These are phyloP conservation scores for Chlamydomonas sphaeroides DNA, from an alignment of 139 green algal genomes.

Conservation along the genomic window DNA sequence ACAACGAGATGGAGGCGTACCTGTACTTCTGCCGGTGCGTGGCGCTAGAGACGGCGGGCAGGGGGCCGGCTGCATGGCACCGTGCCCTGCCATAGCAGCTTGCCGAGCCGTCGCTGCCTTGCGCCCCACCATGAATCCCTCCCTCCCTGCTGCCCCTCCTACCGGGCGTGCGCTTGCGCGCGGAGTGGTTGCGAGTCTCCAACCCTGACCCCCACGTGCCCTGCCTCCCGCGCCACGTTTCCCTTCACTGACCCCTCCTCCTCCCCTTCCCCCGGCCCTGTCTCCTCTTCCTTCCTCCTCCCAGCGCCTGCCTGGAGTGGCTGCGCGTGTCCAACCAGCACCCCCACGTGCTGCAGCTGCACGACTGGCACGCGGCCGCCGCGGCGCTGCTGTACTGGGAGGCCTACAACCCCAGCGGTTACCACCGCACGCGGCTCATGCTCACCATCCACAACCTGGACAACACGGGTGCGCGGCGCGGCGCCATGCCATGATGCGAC, in stretches of 20 bases:
- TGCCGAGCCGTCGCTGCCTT: too few relatives aligned
- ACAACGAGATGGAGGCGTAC: conserved; percentile 97
- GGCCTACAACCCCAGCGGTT: not conserved
- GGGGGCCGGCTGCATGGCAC: too few relatives aligned
- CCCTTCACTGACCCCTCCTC: too few relatives aligned
- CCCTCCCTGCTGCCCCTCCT: too few relatives aligned
- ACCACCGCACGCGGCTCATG: conserved; percentile 63
- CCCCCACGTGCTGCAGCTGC: conserved; percentile 77
- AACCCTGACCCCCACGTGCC: too few relatives aligned
- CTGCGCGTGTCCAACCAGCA: conserved; percentile 58
- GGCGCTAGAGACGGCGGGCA: too few relatives aligned
- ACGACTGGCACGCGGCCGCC: conserved; percentile 93
- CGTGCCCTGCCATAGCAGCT: too few relatives aligned
- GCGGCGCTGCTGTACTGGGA: conserved; percentile 31
- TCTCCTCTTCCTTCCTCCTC: not conserved
- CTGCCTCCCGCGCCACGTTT: too few relatives aligned
- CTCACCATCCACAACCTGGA: conserved; percentile 98
- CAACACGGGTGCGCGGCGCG: conserved; percentile 70
- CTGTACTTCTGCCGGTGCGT: conserved; percentile 90
- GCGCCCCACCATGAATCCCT: too few relatives aligned
- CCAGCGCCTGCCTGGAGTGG: conserved; percentile 88
- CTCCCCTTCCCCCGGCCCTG: not conserved
- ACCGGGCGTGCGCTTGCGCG: too few relatives aligned
- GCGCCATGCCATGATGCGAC: too few relatives aligned
- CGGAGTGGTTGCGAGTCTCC: too few relatives aligned